Percentiles rank a stretch among this genome's conserved stretches.
These are phyloP conservation scores for Eragrostis curvula DNA, from an alignment of 176 grass and related monocot species.

Conservation along the genomic window DNA sequence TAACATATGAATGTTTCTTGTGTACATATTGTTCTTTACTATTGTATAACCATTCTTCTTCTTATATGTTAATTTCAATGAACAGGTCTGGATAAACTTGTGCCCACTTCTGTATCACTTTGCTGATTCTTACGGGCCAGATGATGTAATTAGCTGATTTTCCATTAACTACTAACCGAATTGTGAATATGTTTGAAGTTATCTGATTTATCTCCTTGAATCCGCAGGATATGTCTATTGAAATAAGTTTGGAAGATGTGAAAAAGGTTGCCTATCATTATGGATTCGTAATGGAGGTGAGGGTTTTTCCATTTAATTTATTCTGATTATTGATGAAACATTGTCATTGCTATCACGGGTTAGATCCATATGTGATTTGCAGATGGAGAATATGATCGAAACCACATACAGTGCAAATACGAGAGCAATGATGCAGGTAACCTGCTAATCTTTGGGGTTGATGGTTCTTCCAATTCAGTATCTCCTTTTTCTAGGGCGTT, in stretches of 20 bases:
- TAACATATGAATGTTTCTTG: neutral
- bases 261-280: constrained; percentile 83
- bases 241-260: constrained; percentile 98
- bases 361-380: constrained; percentile 37
- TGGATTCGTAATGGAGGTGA: constrained; percentile 92
- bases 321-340: neutral
- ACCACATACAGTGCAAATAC: constrained; percentile 87
- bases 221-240: constrained; percentile 91
- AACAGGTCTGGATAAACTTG: constrained; percentile 97
- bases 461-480: constrained; percentile 11
- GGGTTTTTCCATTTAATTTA: constrained; percentile 25
- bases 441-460: constrained; percentile 18
- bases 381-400: constrained; percentile 92
- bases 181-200: constrained; percentile 33
- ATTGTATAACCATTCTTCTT: neutral
- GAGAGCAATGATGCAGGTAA: constrained; percentile 96
- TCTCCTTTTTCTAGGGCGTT: neutral
- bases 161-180: neutral
- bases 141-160: constrained; percentile 62
- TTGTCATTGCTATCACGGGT: neutral
- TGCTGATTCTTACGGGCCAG: constrained; percentile 80
- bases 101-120: constrained; percentile 92
- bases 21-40: neutral
- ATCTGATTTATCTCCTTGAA: constrained; percentile 45
- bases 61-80: constrained; percentile 37